phyloP scores from a whole-genome alignment of 2,329 filamentous ascomycete species.

The Trichoderma pleuroti region DNA sequence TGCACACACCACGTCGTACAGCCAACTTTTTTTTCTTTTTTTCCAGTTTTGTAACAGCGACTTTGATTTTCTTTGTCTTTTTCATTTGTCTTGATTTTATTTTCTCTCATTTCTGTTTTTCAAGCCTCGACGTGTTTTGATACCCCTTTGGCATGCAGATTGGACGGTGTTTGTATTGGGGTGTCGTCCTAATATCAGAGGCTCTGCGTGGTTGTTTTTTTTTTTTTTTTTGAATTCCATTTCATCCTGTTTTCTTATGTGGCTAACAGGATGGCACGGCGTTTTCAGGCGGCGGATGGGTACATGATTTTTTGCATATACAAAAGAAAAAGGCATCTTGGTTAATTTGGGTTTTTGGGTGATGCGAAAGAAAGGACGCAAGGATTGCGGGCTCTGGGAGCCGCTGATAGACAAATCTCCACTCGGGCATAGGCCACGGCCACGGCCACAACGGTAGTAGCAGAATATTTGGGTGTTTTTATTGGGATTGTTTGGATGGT shows the following conservation, averaged over 20 bases:
- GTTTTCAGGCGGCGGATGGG: slow-evolving; percentile 16
- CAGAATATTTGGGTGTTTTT: slow-evolving; percentile 27
- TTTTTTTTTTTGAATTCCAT: not conserved
- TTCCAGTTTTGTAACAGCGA: not conserved
- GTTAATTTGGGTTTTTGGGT: slow-evolving; percentile 7
- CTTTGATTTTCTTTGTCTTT: not conserved
- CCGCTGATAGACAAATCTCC: slow-evolving; percentile 48
- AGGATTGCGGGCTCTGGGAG: slow-evolving; percentile 21
- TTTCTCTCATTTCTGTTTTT: slow-evolving; percentile 17
- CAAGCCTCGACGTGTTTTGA: slow-evolving; percentile 25
- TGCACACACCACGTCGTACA: not conserved
- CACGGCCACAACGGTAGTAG: slow-evolving; percentile 29
- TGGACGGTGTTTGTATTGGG: slow-evolving; percentile 22
- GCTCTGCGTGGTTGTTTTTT: slow-evolving; percentile 20
- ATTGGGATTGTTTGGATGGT: not conserved
- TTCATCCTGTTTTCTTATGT: not conserved
- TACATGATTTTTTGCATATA: slow-evolving; percentile 27
- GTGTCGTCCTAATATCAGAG: slow-evolving; percentile 23
- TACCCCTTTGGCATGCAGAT: slow-evolving; percentile 25
- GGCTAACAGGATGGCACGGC: slow-evolving; percentile 14
- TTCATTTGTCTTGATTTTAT: slow-evolving; percentile 24
- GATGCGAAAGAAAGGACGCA: slow-evolving; percentile 10
- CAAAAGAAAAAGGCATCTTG: slow-evolving; percentile 21
- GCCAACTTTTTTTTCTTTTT: not conserved
- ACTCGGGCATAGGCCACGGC: slow-evolving; percentile 40